These are phyloP conservation scores for Aspergillus sp. DNA, from an alignment of 2,329 filamentous ascomycete species.

Conservation along the genomic window DNA sequence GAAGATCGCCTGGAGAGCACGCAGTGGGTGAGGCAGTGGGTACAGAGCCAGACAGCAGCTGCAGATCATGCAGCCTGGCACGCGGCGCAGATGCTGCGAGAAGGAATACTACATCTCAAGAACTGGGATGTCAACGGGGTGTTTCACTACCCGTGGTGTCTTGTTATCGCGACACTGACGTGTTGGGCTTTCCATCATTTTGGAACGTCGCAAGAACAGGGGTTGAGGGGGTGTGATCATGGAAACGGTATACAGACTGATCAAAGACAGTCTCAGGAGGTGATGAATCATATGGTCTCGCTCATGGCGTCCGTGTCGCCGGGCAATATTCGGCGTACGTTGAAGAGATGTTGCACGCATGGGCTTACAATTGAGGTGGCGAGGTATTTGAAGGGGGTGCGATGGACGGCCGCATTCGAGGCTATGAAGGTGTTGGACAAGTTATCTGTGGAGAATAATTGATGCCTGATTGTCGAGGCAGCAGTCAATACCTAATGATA, in stretches of 20 bases:
- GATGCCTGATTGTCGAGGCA: no score
- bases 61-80: not conserved
- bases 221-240: not conserved
- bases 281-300: constrained; percentile 1
- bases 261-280: not conserved
- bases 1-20: not conserved
- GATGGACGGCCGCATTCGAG: constrained; percentile 3
- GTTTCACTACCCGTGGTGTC: constrained; percentile 2
- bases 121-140: not conserved
- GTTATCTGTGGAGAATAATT: not conserved
- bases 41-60: not conserved
- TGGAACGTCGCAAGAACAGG: not conserved
- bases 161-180: constrained; percentile 1
- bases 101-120: not conserved
- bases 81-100: constrained; percentile 2
- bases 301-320: constrained; percentile 1
- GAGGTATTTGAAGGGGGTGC: not conserved
- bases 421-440: constrained; percentile 1
- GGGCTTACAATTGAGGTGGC: not conserved
- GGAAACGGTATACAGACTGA: not conserved
- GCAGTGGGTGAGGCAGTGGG: not conserved
- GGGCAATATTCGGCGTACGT: not conserved
- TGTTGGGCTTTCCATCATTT: constrained; percentile 1
- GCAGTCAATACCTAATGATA: no score
- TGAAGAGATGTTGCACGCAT: constrained; percentile 2